phyloP scores from a whole-genome alignment of 768 basidiomycete genomes.

The Austroboletus eburneus region DNA sequence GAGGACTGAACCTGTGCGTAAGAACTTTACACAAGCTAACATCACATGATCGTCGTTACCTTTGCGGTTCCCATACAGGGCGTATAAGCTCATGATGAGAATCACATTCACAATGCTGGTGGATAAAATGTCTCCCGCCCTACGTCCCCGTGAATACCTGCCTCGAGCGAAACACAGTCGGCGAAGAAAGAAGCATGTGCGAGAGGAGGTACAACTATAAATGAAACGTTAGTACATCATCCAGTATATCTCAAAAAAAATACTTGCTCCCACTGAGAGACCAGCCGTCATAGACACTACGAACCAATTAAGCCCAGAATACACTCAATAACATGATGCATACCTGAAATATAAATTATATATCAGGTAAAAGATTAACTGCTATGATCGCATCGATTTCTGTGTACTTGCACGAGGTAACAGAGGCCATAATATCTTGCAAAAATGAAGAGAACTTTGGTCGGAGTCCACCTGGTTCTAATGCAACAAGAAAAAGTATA shows the following conservation, averaged over 20 bases:
- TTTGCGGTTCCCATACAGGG: constrained; percentile 2
- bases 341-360: not conserved
- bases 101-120: constrained; percentile 3
- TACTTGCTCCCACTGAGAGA: not conserved
- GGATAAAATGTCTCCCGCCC: constrained; percentile 5
- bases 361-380: not conserved
- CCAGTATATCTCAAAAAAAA: too few relatives aligned
- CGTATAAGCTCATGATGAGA: constrained; percentile 3
- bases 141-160: not conserved
- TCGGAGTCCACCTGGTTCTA: not conserved
- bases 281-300: constrained; percentile 1
- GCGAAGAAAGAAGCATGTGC: not conserved
- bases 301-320: not conserved
- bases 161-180: not conserved
- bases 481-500: not conserved
- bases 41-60: not conserved
- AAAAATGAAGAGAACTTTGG: constrained; percentile 3
- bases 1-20: not conserved
- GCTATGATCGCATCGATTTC: not conserved
- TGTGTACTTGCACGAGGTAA: not conserved
- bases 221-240: not conserved
- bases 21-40: not conserved
- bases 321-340: not conserved
- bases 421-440: constrained; percentile 3
- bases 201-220: not conserved